These are phyloP conservation scores for Talaromyces sp. DNA, from an alignment of 2,329 filamentous ascomycete genomes.

Conservation along the genomic window DNA sequence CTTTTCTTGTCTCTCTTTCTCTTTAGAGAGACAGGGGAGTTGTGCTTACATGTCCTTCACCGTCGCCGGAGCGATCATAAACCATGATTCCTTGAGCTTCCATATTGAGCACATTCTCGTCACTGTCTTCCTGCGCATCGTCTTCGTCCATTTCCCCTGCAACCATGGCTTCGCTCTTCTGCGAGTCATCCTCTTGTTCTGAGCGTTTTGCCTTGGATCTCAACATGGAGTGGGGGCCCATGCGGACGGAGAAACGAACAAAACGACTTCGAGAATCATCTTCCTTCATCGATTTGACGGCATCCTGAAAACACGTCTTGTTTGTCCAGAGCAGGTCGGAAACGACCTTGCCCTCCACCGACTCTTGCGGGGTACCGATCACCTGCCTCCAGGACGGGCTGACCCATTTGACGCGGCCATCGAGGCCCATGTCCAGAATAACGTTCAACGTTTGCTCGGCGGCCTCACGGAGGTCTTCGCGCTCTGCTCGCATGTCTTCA, in stretches of 20 bases:
- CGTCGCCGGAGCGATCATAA: conserved; percentile 80
- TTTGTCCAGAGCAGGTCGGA: conserved; percentile 77
- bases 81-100: conserved; percentile 99
- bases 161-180: background rate
- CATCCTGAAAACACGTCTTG: conserved; percentile 72
- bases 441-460: conserved; percentile 95
- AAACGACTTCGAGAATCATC: conserved; percentile 92
- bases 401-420: conserved; percentile 89
- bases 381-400: conserved; percentile 95
- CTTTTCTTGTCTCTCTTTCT: background rate
- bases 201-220: conserved; percentile 30
- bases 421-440: conserved; percentile 87
- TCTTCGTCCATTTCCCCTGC: conserved; percentile 27
- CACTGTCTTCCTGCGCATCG: conserved; percentile 29
- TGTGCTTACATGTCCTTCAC: conserved; percentile 77
- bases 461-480: conserved; percentile 88
- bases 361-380: conserved; percentile 70
- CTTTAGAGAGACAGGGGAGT: background rate
- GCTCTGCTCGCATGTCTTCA: conserved; percentile 86
- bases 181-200: conserved; percentile 4
- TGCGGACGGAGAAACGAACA: conserved; percentile 69
- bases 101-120: conserved; percentile 61
- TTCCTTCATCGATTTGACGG: conserved; percentile 81
- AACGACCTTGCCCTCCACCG: conserved; percentile 71
- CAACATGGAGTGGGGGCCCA: conserved; percentile 66